These are phyloP conservation scores for Linnemannia exigua DNA, from an alignment of 192 early-diverging fungal genomes.

Conservation along the genomic window DNA sequence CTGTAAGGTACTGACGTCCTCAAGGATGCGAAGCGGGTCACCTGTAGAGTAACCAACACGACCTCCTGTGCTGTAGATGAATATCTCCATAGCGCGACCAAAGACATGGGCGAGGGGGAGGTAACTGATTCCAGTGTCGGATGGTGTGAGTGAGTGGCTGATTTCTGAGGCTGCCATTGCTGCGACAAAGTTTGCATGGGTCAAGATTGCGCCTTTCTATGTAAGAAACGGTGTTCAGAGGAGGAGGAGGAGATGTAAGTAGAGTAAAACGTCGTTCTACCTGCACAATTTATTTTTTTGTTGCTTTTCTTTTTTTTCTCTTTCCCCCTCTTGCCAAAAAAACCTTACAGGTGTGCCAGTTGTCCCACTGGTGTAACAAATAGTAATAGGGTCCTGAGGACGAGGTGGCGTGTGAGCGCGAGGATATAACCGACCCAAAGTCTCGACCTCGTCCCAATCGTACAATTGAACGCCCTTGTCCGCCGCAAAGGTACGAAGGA, in stretches of 20 bases:
- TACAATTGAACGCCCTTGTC: conserved; percentile 68
- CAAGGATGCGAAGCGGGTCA: conserved; percentile 77
- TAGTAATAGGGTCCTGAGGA: conserved; percentile 72
- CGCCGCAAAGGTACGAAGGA: conserved; percentile 71
- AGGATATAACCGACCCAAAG: conserved; percentile 66
- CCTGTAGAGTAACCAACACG: conserved; percentile 83
- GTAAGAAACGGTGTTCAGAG: not conserved
- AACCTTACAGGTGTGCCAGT: conserved; percentile 83
- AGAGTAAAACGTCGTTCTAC: not conserved
- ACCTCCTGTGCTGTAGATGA: conserved; percentile 65
- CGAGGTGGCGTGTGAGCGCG: conserved; percentile 66
- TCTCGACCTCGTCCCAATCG: conserved; percentile 70
- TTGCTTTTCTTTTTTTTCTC: not conserved
- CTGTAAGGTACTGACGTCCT: conserved; percentile 83
- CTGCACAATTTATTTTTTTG: not conserved
- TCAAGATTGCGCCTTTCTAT: conserved; percentile 71
- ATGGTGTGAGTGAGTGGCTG: not conserved
- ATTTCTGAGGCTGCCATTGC: conserved; percentile 28
- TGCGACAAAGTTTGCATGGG: conserved; percentile 77
- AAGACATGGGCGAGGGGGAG: conserved; percentile 92
- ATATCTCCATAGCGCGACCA: conserved; percentile 72
- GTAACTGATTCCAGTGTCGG: conserved; percentile 62
- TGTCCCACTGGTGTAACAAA: conserved; percentile 88
- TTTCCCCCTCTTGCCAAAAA: not conserved
- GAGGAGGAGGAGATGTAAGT: too few relatives aligned